Evolutionary conservation across 2,329 filamentous ascomycete genomes (phyloP), one percentile per base, ranked within the genome.

Genomic region (Verticillium nubilum): DNA sequence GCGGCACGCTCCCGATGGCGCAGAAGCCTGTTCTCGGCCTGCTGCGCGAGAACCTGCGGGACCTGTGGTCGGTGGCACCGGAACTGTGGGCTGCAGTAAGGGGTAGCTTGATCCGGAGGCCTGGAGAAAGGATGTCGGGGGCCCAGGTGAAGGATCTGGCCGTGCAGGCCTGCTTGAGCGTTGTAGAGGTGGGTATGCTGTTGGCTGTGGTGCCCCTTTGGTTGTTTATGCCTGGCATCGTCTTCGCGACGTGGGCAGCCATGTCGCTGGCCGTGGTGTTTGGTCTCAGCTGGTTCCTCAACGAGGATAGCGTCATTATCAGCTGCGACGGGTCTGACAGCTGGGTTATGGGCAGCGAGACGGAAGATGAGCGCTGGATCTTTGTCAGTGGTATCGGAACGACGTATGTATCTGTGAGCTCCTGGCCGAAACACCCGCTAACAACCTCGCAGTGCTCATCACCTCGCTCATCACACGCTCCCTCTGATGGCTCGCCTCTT

Each of bases 401-500:
- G 52, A 73, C 70, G 72, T 72, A 31, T 60, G 66, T 60, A 7
- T 19, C 23, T 52, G 10, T 26, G 13, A 13, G 13, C 27, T 23
- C 19, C 19, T 12, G n/a, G 5, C 9, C 7, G 26, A 5, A 28
- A 29, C 25, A 61, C 42, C 13, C 4, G 28, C 42, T 56, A 2
- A 53, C 50, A 5, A 5, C 12, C 15, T 6, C 5, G 9, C 23
- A 74, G 72, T 47, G 68, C 70, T 7, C 68, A 65, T 5, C 66
- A 67, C 1, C 67, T 73, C 13, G 64, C 69, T 42, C 64, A 64
- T 55, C 63, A 62, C 10, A 73, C 72, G 0, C 62, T 75, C 2
- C 72, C 75, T 1, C 69, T 66, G 10, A 62, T 78, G 7, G 69
- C 72, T 9, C 68, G 66, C 19, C 69, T 75, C 4, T 76, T 77